A percentile compares a stretch with the other conserved stretches of the same genome.
These are phyloP conservation scores for Penstemon newberryi DNA, from an alignment of 257 asterid species.

Conservation along the genomic window DNA sequence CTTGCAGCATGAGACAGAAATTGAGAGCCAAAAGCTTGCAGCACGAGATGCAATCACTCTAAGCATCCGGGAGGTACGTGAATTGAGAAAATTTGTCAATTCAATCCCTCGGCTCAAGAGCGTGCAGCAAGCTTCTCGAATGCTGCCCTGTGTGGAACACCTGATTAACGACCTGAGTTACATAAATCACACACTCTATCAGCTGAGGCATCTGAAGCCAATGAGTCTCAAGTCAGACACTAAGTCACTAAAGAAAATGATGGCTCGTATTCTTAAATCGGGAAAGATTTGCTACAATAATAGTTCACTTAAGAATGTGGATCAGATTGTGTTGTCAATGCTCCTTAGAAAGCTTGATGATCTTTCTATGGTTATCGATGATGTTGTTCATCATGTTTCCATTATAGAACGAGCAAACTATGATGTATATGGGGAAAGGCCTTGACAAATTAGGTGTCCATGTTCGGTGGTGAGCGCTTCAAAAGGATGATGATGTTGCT, in stretches of 20 bases:
- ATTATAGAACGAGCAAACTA: neutral
- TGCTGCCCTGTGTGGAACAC: constrained; percentile 14
- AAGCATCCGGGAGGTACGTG: constrained; percentile 21
- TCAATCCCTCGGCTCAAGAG: constrained; percentile 12
- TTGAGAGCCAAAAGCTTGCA: constrained; percentile 7
- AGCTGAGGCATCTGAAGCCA: constrained; percentile 17
- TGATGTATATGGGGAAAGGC: neutral
- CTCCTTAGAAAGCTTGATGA: constrained; percentile 25
- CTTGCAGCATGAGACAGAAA: neutral
- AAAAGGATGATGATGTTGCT: no score
- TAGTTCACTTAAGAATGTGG: constrained; percentile 1
- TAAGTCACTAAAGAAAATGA: constrained; percentile 12
- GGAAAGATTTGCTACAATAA: constrained; percentile 15
- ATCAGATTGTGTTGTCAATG: constrained; percentile 15
- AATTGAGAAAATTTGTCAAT: neutral
- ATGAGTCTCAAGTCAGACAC: neutral
- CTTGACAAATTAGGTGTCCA: no score
- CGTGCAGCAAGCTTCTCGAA: neutral
- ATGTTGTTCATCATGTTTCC: constrained; percentile 16
- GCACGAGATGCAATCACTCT: constrained; percentile 28
- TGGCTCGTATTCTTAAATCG: neutral
- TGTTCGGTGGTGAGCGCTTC: no score
- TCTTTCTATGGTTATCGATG: constrained; percentile 9
- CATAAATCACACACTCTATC: constrained; percentile 5
- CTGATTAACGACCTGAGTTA: constrained; percentile 11